These are phyloP conservation scores for Lophiostoma macrostomum DNA, from an alignment of 495 filamentous ascomycete genomes.

Conservation along the genomic window DNA sequence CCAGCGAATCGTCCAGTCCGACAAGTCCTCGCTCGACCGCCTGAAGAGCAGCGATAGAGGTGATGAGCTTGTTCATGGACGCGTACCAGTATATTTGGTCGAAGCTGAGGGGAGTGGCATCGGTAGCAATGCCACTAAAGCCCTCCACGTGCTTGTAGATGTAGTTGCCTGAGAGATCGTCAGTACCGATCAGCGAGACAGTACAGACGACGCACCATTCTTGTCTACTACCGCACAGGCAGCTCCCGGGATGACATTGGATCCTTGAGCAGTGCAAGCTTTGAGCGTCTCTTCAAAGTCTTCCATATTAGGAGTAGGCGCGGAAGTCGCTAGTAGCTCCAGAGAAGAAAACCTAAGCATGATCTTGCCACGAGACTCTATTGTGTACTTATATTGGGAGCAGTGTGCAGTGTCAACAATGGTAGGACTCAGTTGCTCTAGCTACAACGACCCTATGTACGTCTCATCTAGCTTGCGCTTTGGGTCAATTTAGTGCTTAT, in stretches of 20 bases:
- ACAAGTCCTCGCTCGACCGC: constrained; percentile 38
- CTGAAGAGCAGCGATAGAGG: constrained; percentile 37
- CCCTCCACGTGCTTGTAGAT: constrained; percentile 30
- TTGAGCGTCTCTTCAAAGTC: constrained; percentile 4
- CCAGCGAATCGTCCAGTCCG: constrained; percentile 36
- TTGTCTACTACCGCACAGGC: constrained; percentile 16
- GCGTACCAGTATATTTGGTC: constrained; percentile 34
- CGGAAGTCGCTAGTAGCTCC: too few relatives aligned
- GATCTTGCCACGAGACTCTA: neutral
- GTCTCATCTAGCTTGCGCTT: too few relatives aligned
- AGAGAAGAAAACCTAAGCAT: neutral
- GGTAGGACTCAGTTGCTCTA: too few relatives aligned
- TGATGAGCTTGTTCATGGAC: constrained; percentile 39
- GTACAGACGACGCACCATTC: neutral
- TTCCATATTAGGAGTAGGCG: constrained; percentile 7
- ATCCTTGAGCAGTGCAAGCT: constrained; percentile 4
- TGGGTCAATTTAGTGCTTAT: too few relatives aligned
- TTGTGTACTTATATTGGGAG: too few relatives aligned
- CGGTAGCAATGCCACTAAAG: constrained; percentile 8
- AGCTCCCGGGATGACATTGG: constrained; percentile 12
- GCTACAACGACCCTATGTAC: too few relatives aligned
- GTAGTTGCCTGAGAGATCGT: constrained; percentile 26
- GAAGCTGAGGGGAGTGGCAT: constrained; percentile 25
- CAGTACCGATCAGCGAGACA: neutral
- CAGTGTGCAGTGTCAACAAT: too few relatives aligned